Percentiles rank a stretch among this genome's conserved stretches.
phyloP scores from a whole-genome alignment of 2,329 filamentous ascomycete species.

The Botrytis aclada region DNA sequence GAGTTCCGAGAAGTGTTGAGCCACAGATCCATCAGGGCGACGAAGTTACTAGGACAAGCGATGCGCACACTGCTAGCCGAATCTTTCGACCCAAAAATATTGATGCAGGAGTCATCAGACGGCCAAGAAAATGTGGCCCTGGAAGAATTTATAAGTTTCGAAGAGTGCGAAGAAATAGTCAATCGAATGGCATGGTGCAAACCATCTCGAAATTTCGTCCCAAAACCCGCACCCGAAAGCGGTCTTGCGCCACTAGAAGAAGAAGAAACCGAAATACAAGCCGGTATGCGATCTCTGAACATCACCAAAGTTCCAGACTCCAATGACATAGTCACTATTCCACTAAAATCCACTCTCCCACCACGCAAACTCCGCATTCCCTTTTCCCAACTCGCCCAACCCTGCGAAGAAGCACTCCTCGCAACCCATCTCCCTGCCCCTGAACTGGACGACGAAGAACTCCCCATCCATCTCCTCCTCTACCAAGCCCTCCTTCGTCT shows the following conservation, averaged over 20 bases:
- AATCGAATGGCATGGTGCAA: constrained; percentile 76
- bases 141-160: constrained; percentile 55
- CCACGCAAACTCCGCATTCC: constrained; percentile 60
- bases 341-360: constrained; percentile 43
- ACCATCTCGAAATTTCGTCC: constrained; percentile 26
- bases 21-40: constrained; percentile 69
- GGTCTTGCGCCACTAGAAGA: constrained; percentile 54
- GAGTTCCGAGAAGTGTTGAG: constrained; percentile 81
- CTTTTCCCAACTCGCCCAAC: constrained; percentile 67
- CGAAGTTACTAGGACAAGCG: constrained; percentile 66
- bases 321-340: constrained; percentile 41
- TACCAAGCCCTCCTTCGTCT: constrained; percentile 73
- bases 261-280: constrained; percentile 49
- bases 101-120: constrained; percentile 27
- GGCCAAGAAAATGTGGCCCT: constrained; percentile 19
- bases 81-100: constrained; percentile 38
- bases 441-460: constrained; percentile 82
- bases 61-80: constrained; percentile 63
- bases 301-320: constrained; percentile 24
- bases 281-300: constrained; percentile 30
- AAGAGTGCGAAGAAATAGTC: constrained; percentile 77
- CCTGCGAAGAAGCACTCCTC: constrained; percentile 75
- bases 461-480: constrained; percentile 71
- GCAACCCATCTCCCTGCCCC: constrained; percentile 49
- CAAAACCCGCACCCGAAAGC: constrained; percentile 25